A percentile compares a stretch with the other conserved stretches of the same genome.
phyloP scores from a whole-genome alignment of 352 stramenopile genomes.

The Phytophthora pistaciae region DNA sequence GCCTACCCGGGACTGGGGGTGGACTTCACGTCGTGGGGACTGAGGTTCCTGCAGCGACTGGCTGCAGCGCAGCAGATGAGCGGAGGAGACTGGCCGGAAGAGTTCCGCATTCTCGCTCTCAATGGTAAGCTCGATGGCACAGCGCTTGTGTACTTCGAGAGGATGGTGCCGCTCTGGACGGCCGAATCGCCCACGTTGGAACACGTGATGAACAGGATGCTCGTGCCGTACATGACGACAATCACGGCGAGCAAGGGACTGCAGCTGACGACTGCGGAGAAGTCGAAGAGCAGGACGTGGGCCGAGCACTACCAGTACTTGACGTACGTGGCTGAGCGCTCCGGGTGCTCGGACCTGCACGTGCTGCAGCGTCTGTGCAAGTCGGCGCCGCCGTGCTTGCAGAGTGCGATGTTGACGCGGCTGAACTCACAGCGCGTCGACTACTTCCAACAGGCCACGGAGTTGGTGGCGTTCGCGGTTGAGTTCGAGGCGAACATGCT shows the following conservation, averaged over 20 bases:
- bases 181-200: neutral
- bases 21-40: slow-evolving; percentile 10
- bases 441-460: slow-evolving; percentile 5
- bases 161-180: neutral
- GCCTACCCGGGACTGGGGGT: slow-evolving; percentile 1
- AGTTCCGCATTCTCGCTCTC: slow-evolving; percentile 7
- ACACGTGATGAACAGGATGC: slow-evolving; percentile 20
- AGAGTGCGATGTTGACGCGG: slow-evolving; percentile 6
- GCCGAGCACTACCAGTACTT: slow-evolving; percentile 19
- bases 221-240: slow-evolving; percentile 1
- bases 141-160: slow-evolving; percentile 4
- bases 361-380: slow-evolving; percentile 13
- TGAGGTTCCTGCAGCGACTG: slow-evolving; percentile 2
- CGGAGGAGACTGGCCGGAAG: slow-evolving; percentile 1
- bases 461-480: slow-evolving; percentile 4
- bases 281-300: neutral
- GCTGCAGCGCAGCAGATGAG: slow-evolving; percentile 9
- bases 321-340: slow-evolving; percentile 8
- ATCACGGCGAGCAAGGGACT: slow-evolving; percentile 6
- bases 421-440: slow-evolving; percentile 4
- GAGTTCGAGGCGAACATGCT: slow-evolving; percentile 7
- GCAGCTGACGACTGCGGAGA: slow-evolving; percentile 8
- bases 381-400: neutral
- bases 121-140: slow-evolving; percentile 10
- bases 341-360: neutral